These are phyloP conservation scores for Solanum phureja DNA, from an alignment of 257 asterid genomes.

Conservation along the genomic window DNA sequence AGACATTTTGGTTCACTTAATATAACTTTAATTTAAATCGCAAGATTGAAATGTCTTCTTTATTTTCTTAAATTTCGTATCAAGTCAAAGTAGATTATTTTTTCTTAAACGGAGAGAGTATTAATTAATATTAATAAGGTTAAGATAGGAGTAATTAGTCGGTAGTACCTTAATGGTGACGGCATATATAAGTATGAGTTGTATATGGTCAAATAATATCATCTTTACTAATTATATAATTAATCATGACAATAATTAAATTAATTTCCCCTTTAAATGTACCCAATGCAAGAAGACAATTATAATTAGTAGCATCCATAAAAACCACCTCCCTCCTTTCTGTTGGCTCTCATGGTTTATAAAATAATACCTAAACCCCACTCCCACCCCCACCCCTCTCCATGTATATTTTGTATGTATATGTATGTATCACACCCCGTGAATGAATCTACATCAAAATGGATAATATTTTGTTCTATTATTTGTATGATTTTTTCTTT, in stretches of 20 bases:
- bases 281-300: background rate
- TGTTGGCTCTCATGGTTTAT: background rate
- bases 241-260: background rate
- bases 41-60: too few species aligned
- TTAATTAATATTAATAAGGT: background rate
- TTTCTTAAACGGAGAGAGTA: background rate
- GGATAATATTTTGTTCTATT: background rate
- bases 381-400: background rate
- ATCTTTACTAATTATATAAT: background rate
- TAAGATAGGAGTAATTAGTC: background rate
- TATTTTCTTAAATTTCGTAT: too few species aligned
- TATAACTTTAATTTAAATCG: too few species aligned
- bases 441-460: background rate
- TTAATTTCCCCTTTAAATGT: background rate
- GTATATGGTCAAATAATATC: background rate
- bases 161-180: background rate
- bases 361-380: background rate
- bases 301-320: background rate
- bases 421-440: background rate
- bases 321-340: background rate
- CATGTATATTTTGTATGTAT: background rate
- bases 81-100: background rate
- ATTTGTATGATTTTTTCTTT: background rate
- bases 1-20: too few species aligned
- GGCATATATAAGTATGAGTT: background rate